Evolutionary conservation across 306 rosid species (phyloP), one percentile per base, ranked within the genome.

Genomic region (Vigna trinervia): DNA sequence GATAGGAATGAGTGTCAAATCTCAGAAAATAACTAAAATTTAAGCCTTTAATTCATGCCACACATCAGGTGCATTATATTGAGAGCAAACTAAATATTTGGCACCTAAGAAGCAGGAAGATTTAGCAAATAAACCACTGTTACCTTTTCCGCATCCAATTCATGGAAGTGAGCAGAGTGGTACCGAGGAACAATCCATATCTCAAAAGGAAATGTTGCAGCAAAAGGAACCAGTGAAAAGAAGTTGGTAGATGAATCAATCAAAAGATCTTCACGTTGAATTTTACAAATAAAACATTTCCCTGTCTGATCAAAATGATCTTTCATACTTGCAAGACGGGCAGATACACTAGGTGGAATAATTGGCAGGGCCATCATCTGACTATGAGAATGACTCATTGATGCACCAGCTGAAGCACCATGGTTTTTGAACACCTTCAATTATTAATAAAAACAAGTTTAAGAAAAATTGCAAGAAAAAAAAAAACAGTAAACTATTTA

Each of bases 381-480:
- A 81, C 98, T 89, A 71, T 93, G 98, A 74, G 96, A 93, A 74
- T 91, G 98, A 58, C 81, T 88, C 93, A 86, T 81, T 23, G 98
- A 88, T 68, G 95, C 96, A 78, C 98, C 96, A 48, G 98, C 93
- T 22, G 91, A 89, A n/a, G 89, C 93, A 30, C 93, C 96, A 6
- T 93, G 93, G 75, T 93, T 93, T 85, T 93, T 91, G 45, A 91
- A 93, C 63, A 93, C 89, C 98, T 93, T 56, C 50, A 81, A 52
- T 54, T 23, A 47, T 38, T 67, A 73, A 72, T 23, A 71, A 56
- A 71, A 65, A 6, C 23, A 71, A 41, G 75, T 57, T 75, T 34
- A 70, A 64, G 69, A 69, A 17, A 61, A 66, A 10, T 67, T 26
- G 23, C 61, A 39, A 62, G 47, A 60, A 58, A 64, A 67, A 77